Evolutionary conservation across 257 asterid genomes (phyloP).

Genomic region (Ophiorrhiza pumila): DNA sequence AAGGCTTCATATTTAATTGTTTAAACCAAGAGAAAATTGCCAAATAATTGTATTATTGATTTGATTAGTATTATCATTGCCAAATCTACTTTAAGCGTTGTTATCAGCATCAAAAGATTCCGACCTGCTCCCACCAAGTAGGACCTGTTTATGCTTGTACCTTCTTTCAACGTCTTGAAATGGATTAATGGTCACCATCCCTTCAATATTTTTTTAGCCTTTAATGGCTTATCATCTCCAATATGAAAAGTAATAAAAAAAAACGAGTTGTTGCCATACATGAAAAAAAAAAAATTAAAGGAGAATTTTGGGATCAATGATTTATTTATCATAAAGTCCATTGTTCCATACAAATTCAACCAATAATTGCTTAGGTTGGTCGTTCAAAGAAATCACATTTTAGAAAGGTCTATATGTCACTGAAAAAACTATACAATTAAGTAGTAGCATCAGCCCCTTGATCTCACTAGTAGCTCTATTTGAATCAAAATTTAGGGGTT

Average conservation of each 20-base stretch:
- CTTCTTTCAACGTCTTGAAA: slow-evolving; percentile 30
- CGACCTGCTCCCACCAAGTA: slow-evolving; percentile 24
- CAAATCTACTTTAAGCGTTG: not conserved
- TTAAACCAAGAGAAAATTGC: not conserved
- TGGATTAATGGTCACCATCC: slow-evolving; percentile 31
- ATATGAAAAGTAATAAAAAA: not conserved
- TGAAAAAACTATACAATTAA: not conserved
- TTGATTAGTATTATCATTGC: not conserved
- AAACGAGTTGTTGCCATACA: slow-evolving; percentile 2
- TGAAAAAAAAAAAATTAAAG: not conserved
- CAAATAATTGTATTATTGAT: not conserved
- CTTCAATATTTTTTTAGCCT: slow-evolving; percentile 6
- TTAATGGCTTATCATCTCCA: slow-evolving; percentile 11
- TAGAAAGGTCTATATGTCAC: not conserved
- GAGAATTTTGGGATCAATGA: slow-evolving; percentile 8
- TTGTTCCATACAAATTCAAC: not conserved
- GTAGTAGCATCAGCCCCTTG: too few species aligned
- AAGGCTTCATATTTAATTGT: not conserved
- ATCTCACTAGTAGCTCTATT: too few species aligned
- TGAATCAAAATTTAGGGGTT: too few species aligned
- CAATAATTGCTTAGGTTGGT: not conserved
- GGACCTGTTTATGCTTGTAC: slow-evolving; percentile 28
- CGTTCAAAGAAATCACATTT: not conserved
- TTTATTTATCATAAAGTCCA: not conserved
- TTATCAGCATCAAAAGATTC: slow-evolving; percentile 13